Evolutionary conservation across 257 asterid genomes (phyloP).

Genomic region (Rehmannia glutinosa): DNA sequence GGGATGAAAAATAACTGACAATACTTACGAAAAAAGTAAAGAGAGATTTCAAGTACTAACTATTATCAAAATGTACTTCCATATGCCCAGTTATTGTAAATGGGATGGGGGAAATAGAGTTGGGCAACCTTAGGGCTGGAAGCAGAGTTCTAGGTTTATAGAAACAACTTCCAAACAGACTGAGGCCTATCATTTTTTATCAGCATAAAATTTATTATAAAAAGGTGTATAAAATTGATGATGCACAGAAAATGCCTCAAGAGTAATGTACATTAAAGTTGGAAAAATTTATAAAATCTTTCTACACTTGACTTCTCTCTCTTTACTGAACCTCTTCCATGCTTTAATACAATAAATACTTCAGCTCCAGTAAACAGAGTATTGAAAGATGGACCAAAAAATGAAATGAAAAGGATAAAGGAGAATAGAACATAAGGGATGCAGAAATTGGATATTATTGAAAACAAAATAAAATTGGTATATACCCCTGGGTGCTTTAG

Average conservation of each 20-base stretch:
- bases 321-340: neutral
- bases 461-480: neutral
- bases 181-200: neutral
- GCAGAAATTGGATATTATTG: neutral
- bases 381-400: neutral
- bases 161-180: neutral
- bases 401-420: neutral
- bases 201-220: neutral
- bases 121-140: conserved; percentile 1
- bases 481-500: neutral
- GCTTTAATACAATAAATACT: neutral
- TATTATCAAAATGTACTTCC: conserved; percentile 1
- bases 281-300: neutral
- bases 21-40: neutral
- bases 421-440: neutral
- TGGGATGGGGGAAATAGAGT: neutral
- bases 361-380: neutral
- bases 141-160: neutral
- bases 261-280: neutral
- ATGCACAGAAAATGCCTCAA: neutral
- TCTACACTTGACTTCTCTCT: neutral
- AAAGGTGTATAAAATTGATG: neutral
- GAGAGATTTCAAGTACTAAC: conserved; percentile 14
- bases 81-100: neutral
- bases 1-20: neutral